Evolutionary conservation across 2,329 filamentous ascomycete species (phyloP).

Genomic region (Claviceps africana): DNA sequence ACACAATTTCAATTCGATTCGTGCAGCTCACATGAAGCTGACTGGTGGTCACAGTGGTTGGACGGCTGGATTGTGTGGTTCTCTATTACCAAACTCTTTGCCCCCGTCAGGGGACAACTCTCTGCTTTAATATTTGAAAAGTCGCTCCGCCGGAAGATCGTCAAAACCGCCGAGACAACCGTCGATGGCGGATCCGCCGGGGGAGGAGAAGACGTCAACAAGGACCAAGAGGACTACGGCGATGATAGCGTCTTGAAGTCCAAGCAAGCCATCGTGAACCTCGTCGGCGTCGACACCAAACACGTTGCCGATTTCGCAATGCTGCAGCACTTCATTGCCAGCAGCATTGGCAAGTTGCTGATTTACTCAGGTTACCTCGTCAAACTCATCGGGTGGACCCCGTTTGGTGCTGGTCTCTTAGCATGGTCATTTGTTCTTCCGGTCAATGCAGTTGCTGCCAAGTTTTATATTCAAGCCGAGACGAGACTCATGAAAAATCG

Average conservation of each 20-base stretch:
- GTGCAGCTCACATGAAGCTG: neutral
- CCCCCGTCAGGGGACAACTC: conserved; percentile 56
- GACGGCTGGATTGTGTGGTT: conserved; percentile 56
- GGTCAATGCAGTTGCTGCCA: conserved; percentile 53
- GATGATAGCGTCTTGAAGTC: conserved; percentile 35
- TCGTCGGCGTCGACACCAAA: conserved; percentile 62
- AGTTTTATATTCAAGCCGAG: conserved; percentile 49
- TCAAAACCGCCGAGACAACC: conserved; percentile 46
- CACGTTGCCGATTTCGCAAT: conserved; percentile 55
- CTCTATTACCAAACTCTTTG: conserved; percentile 44
- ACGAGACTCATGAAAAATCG: conserved; percentile 60
- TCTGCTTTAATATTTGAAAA: conserved; percentile 64
- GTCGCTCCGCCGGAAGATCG: conserved; percentile 61
- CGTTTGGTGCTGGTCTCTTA: conserved; percentile 50
- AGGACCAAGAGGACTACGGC: conserved; percentile 35
- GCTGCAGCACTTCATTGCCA: conserved; percentile 51
- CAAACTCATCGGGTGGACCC: conserved; percentile 58
- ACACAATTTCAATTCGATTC: neutral
- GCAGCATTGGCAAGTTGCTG: conserved; percentile 46
- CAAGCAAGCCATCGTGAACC: conserved; percentile 59
- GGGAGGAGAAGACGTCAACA: conserved; percentile 21
- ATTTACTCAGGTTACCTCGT: conserved; percentile 53
- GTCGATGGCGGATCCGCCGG: conserved; percentile 18
- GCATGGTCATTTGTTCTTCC: conserved; percentile 52
- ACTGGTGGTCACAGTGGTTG: conserved; percentile 30